phyloP scores from a whole-genome alignment of 768 basidiomycete genomes.

The Gyrodon lividus region DNA sequence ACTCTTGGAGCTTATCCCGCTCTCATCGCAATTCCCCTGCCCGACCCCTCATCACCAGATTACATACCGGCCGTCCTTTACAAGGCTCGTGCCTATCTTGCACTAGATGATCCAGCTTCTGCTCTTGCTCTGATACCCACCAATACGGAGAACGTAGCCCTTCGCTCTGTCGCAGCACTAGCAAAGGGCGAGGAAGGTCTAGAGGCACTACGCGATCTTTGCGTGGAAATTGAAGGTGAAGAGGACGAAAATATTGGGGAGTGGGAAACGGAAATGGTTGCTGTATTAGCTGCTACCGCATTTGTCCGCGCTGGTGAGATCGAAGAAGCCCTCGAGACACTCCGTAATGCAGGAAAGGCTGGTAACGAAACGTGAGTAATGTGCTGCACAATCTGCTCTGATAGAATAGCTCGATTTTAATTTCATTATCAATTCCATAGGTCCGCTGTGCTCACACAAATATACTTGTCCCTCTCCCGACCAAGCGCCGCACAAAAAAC shows the following conservation, averaged over 20 bases:
- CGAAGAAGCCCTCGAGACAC: slow-evolving; percentile 90
- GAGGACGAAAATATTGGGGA: slow-evolving; percentile 61
- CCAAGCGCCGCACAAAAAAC: slow-evolving; percentile 85
- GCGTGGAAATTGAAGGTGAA: slow-evolving; percentile 82
- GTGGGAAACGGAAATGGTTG: slow-evolving; percentile 69
- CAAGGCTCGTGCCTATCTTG: slow-evolving; percentile 76
- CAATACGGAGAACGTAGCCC: slow-evolving; percentile 59
- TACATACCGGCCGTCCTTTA: slow-evolving; percentile 68
- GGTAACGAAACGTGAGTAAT: slow-evolving; percentile 82
- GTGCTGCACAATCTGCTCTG: not conserved
- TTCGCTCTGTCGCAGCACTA: slow-evolving; percentile 71
- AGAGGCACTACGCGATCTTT: slow-evolving; percentile 82
- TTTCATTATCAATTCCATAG: slow-evolving; percentile 38
- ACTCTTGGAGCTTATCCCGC: slow-evolving; percentile 71
- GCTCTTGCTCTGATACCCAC: slow-evolving; percentile 57
- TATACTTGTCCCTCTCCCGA: slow-evolving; percentile 89
- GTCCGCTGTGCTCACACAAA: slow-evolving; percentile 77
- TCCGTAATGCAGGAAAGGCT: slow-evolving; percentile 66
- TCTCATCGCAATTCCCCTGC: slow-evolving; percentile 53
- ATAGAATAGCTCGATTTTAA: not conserved
- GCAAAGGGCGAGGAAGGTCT: slow-evolving; percentile 64
- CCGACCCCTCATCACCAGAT: slow-evolving; percentile 61
- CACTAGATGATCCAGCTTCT: slow-evolving; percentile 56
- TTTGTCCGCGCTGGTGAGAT: slow-evolving; percentile 82
- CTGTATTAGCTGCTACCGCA: slow-evolving; percentile 82